Evolutionary conservation across 2,329 filamentous ascomycete species (phyloP), one percentile per base, ranked within the genome.

Genomic region (Colletotrichum coccodes): DNA sequence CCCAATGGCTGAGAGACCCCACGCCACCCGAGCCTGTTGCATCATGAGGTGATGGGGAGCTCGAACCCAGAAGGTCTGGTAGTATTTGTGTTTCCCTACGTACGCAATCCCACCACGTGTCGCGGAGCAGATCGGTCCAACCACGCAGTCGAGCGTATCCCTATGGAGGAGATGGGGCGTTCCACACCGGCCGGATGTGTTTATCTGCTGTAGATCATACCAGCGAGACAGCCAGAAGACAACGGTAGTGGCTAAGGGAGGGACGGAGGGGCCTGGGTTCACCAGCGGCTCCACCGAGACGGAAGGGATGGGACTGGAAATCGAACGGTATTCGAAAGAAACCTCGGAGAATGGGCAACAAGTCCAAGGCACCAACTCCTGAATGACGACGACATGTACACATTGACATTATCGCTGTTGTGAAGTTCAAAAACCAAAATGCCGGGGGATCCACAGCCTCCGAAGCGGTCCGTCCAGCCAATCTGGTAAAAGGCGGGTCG

Each of bases 31-130:
- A 44, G 59, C 49, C 40, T 62, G 38, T n/a, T 16, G 50, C 21
- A n/a, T 47, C 18, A 58, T 9, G 58, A 50, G 52, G 44, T 54
- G 47, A 47, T 42, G 18, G 40, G 44, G 52, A 49, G n/a, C 60
- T 63, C 50, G 50, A 63, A 57, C 30, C 16, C 26, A n/a, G 47
- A n/a, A 7, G 26, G 26, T 30, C 16, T 49, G 42, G 50, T 57
- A 32, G 50, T 63, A 49, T 47, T 63, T 57, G 34, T 57, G 26
- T 21, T 23, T 54, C 38, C 36, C 36, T 53, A n/a, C 44, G 21
- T 23, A 46, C 46, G 46, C 23, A n/a, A 9, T 38, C 47, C 59
- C 47, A 54, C 14, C 12, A 26, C n/a, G n/a, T n/a, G n/a, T n/a
- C n/a, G n/a, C n/a, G n/a, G n/a, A n/a, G n/a, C n/a, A n/a, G n/a